A percentile compares a stretch with the other conserved stretches of the same genome.
Evolutionary conservation across 495 filamentous ascomycete species (phyloP).

Genomic region (Oidiodendron maius): DNA sequence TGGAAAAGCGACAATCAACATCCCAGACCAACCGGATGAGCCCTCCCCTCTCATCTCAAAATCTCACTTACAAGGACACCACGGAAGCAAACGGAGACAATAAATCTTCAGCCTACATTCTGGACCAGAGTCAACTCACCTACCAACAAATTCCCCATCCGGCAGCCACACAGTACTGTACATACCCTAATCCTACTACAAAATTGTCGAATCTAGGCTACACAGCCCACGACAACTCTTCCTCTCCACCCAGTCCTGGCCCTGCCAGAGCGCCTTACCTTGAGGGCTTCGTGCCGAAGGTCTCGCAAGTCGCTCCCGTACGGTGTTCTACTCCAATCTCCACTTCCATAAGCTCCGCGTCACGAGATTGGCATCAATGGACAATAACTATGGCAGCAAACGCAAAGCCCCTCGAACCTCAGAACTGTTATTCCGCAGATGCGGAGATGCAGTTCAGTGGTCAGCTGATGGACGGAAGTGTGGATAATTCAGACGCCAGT

Average conservation of each 20-base stretch:
- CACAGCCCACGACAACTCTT: constrained; percentile 8
- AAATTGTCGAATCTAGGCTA: constrained; percentile 11
- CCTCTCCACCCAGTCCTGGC: constrained; percentile 7
- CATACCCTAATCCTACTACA: constrained; percentile 10
- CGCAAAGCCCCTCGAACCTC: constrained; percentile 17
- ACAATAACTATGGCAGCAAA: constrained; percentile 7
- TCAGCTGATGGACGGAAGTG: neutral
- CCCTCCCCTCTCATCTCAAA: neutral
- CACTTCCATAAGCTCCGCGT: constrained; percentile 2
- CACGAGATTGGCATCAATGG: constrained; percentile 21
- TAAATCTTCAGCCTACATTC: constrained; percentile 3
- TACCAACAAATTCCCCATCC: constrained; percentile 21
- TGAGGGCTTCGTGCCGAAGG: constrained; percentile 17
- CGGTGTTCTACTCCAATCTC: neutral
- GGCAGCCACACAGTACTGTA: constrained; percentile 21
- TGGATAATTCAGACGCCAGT: neutral
- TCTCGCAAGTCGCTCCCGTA: constrained; percentile 9
- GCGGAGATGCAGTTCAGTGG: constrained; percentile 21
- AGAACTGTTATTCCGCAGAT: constrained; percentile 20
- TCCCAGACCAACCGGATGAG: neutral
- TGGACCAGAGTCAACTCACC: neutral
- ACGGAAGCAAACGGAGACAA: constrained; percentile 2
- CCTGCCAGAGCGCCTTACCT: constrained; percentile 16
- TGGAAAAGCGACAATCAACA: neutral
- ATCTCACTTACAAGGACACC: constrained; percentile 2